Percentiles rank a stretch among this genome's conserved stretches.
Evolutionary conservation across 1,139 yeast genomes (phyloP).

Genomic region (Yamadazyma atmosphaerica): DNA sequence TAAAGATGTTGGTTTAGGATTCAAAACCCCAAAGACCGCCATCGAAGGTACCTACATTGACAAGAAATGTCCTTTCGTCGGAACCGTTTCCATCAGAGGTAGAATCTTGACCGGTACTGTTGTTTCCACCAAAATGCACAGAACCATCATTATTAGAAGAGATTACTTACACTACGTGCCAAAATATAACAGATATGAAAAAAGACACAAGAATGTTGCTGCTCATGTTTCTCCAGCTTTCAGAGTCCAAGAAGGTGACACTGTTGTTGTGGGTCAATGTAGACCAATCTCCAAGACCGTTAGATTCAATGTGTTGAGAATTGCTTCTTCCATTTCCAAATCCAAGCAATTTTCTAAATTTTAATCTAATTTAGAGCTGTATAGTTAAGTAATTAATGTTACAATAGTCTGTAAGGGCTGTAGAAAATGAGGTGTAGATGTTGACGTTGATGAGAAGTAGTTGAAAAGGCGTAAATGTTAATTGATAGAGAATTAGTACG

Average conservation of each 20-base stretch:
- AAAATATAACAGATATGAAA: conserved; percentile 99
- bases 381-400: conserved; percentile 17
- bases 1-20: conserved; percentile 99
- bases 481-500: too few relatives aligned
- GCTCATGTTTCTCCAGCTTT: conserved; percentile 99
- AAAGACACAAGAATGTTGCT: conserved; percentile 99
- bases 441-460: too few relatives aligned
- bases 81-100: conserved; percentile 98
- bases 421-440: neutral
- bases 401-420: conserved; percentile 15
- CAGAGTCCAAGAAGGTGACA: conserved; percentile 99
- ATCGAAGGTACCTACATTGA: conserved; percentile 98
- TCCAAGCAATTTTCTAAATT: conserved; percentile 96
- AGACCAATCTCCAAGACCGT: conserved; percentile 99
- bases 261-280: conserved; percentile 99
- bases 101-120: conserved; percentile 98
- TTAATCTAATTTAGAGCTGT: conserved; percentile 42
- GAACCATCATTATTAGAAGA: conserved; percentile 99
- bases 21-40: conserved; percentile 99
- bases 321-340: conserved; percentile 85
- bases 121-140: conserved; percentile 99
- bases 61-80: conserved; percentile 99
- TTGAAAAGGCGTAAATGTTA: too few relatives aligned
- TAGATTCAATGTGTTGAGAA: conserved; percentile 99
- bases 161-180: conserved; percentile 99